Evolutionary conservation across 768 basidiomycete genomes (phyloP).

Genomic region (Boletellus emodensis): DNA sequence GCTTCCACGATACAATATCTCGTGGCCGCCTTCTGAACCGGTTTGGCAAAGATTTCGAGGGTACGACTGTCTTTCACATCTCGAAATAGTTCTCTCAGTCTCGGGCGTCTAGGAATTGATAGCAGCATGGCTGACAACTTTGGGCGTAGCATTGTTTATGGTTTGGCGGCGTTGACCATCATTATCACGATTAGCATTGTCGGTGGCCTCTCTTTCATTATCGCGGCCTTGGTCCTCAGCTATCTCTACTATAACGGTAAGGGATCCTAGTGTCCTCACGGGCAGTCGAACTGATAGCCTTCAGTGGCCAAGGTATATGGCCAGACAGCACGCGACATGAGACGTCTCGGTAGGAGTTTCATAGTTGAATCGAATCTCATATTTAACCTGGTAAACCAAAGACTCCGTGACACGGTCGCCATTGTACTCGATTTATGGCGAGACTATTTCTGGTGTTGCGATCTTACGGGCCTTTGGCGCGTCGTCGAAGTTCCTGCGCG

Average conservation of each 20-base stretch:
- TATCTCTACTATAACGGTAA: constrained; percentile 68
- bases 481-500: constrained; percentile 78
- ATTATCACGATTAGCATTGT: constrained; percentile 71
- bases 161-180: constrained; percentile 66
- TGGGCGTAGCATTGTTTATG: constrained; percentile 71
- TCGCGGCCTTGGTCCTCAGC: constrained; percentile 54
- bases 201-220: constrained; percentile 72
- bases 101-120: constrained; percentile 58
- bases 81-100: constrained; percentile 7
- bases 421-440: constrained; percentile 44
- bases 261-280: constrained; percentile 11
- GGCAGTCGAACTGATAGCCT: constrained; percentile 5
- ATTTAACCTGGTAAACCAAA: constrained; percentile 12
- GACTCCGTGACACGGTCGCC: constrained; percentile 49
- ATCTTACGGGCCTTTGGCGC: constrained; percentile 83
- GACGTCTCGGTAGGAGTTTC: constrained; percentile 55
- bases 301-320: constrained; percentile 55
- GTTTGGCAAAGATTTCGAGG: constrained; percentile 90
- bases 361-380: background rate
- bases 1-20: constrained; percentile 91
- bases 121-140: constrained; percentile 82
- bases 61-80: constrained; percentile 14
- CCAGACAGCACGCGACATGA: constrained; percentile 85
- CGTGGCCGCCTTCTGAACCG: constrained; percentile 80
- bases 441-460: constrained; percentile 48